phyloP scores from a whole-genome alignment of 2,329 filamentous ascomycete species.

The Berkeleyomyces basicola region DNA sequence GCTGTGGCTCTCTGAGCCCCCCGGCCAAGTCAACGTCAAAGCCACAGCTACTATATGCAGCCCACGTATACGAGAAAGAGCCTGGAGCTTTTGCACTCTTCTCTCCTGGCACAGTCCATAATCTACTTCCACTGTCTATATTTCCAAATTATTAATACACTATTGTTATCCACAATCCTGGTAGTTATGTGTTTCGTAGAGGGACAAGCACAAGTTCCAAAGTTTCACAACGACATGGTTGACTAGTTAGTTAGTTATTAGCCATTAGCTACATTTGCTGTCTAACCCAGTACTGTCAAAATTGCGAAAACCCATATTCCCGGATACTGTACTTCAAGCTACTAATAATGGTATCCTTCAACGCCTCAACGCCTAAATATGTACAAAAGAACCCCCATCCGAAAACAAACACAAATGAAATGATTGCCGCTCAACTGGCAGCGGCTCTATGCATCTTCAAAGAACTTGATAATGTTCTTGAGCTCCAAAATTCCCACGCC shows the following conservation, averaged over 20 bases:
- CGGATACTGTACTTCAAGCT: not conserved
- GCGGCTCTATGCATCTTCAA: constrained; percentile 45
- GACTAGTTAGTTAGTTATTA: not conserved
- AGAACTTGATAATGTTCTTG: constrained; percentile 77
- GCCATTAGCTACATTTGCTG: not conserved
- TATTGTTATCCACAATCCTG: not conserved
- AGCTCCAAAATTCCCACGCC: constrained; percentile 69
- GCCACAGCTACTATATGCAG: too few relatives aligned
- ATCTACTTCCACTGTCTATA: not conserved
- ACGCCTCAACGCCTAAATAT: not conserved
- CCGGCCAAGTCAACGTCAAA: too few relatives aligned
- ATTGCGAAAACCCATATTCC: not conserved
- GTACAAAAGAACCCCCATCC: not conserved
- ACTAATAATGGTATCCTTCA: not conserved
- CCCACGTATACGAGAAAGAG: not conserved
- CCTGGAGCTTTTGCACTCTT: not conserved
- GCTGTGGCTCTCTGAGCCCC: not conserved
- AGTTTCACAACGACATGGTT: not conserved
- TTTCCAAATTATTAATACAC: not conserved
- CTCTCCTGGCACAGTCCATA: not conserved
- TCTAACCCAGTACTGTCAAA: not conserved
- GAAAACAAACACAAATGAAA: not conserved
- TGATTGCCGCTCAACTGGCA: not conserved
- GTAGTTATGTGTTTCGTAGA: not conserved
- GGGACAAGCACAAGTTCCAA: not conserved